Evolutionary conservation across 495 filamentous ascomycete species (phyloP).

Genomic region (Hyaloscypha finlandica): DNA sequence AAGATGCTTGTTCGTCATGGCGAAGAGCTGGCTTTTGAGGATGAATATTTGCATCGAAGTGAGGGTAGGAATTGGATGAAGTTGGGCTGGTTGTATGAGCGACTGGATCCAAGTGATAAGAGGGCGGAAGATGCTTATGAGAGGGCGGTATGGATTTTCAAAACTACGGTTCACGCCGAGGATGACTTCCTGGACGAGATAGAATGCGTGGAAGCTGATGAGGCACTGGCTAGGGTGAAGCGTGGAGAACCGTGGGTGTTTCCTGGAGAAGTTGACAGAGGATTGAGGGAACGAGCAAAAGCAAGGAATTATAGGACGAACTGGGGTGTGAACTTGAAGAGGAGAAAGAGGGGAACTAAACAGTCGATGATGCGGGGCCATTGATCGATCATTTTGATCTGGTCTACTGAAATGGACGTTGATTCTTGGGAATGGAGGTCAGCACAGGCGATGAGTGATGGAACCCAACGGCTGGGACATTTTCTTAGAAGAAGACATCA

Average conservation of each 20-base stretch:
- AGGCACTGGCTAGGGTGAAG: not conserved
- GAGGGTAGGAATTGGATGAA: not conserved
- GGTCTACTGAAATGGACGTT: too few species aligned
- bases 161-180: not conserved
- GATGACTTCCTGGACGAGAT: slow-evolving; percentile 7
- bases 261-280: not conserved
- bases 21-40: not conserved
- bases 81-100: slow-evolving; percentile 3
- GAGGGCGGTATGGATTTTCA: slow-evolving; percentile 2
- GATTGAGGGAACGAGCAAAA: not conserved
- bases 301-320: slow-evolving; percentile 9
- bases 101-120: not conserved
- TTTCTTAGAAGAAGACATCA: too few species aligned
- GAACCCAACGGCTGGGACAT: too few species aligned
- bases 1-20: not conserved
- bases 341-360: slow-evolving; percentile 5
- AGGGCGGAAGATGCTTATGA: not conserved
- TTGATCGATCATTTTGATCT: too few species aligned
- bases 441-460: too few species aligned
- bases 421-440: too few species aligned
- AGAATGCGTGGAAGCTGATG: slow-evolving; percentile 4
- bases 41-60: not conserved
- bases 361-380: slow-evolving; percentile 5
- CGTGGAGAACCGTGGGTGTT: slow-evolving; percentile 8
- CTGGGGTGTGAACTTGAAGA: slow-evolving; percentile 3